Base-by-base conservation (phyloP, 192 early-diverging fungal species). In the Phlyctochytrium arcticum region DNA sequence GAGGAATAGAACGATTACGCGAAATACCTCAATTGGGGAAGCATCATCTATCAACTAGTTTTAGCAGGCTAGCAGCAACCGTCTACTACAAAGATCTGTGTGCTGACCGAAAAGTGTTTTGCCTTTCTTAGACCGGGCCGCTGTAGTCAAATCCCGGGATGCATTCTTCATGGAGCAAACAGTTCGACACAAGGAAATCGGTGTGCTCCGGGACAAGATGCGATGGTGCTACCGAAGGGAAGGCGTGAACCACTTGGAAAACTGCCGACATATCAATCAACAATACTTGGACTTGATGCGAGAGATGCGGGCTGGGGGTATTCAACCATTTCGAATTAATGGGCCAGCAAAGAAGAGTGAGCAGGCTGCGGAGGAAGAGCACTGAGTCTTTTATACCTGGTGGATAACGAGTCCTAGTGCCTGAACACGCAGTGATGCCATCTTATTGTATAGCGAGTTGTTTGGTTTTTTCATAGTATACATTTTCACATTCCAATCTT, bases 171-270 rank as follows among this genome's bases (percentile, higher is more conserved):
- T 88, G 39, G 92, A 93, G 70, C 83, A 93, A 66, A 91, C 94
- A 89, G 88, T 98, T n/a, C 88, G 89, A 57, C 85, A 82, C 31
- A 88, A 93, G 86, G 92, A 96, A 78, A 81, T 90, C 54, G 83
- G 87, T 56, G 84, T 93, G 54, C 73, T 94, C 19, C 80, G 89
- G 60, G 83, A 95, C 57, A 90, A 93, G 80, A 79, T 96, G 54
- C 81, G 84, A 62, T 90, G 92, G 87, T 98, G 95, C 83, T 91
- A 94, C 75, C 79, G 84, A 31, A 85, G 88, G 44, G 92, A 98
- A 76, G 90, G 93, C 55, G 93, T 93, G 60, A 98, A 98, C 79
- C 90, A 93, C 74, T 84, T 89, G 76, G 81, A 95, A 67, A 95
- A 91, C 82, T 98, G 95, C 81, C 83, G 90, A 33, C 80, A 85